phyloP scores from a whole-genome alignment of 306 rosid genomes.

The Ormosia emarginata region DNA sequence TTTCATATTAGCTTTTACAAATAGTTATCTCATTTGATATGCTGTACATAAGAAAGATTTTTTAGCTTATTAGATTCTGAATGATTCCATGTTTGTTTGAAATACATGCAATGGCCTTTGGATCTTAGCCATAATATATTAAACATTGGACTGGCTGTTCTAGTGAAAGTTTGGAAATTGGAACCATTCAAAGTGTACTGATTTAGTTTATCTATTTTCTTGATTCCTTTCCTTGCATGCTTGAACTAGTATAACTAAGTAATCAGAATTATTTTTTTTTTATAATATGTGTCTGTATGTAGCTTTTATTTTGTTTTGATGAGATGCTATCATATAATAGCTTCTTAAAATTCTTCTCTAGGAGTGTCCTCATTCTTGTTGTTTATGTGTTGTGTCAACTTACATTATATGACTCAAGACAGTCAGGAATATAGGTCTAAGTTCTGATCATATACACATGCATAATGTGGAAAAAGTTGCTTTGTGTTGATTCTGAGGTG shows the following conservation, averaged over 20 bases:
- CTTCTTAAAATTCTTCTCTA: not conserved
- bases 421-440: not conserved
- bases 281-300: not conserved
- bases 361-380: not conserved
- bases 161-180: not conserved
- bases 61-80: not conserved
- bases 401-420: not conserved
- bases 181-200: not conserved
- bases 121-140: not conserved
- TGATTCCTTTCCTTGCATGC: not conserved
- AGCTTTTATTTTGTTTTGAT: not conserved
- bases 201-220: not conserved
- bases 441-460: not conserved
- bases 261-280: not conserved
- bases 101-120: not conserved
- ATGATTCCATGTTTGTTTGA: not conserved
- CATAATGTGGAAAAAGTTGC: not conserved
- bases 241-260: not conserved
- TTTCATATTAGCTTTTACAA: not conserved
- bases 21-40: not conserved
- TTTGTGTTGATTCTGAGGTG: constrained; percentile 11
- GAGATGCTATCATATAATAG: not conserved
- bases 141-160: not conserved
- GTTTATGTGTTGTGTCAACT: constrained; percentile 5
- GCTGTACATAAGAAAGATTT: not conserved